phyloP scores from a whole-genome alignment of 2,329 filamentous ascomycete species.

The Cadophora sp. region DNA sequence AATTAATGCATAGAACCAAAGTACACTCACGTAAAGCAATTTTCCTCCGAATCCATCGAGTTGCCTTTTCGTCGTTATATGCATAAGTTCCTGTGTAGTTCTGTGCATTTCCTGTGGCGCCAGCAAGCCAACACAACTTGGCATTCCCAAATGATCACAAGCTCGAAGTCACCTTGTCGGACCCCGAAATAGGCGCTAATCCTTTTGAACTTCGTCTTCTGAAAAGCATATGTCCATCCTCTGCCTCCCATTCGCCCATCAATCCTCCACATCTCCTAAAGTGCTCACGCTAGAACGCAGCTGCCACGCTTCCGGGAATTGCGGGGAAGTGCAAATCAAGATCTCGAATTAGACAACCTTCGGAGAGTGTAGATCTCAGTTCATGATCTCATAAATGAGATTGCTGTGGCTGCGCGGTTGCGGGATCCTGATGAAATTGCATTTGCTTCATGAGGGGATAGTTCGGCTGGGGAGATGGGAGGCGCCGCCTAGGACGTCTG shows the following conservation, averaged over 20 bases:
- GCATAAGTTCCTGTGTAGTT: background rate
- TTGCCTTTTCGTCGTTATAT: background rate
- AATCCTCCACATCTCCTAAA: background rate
- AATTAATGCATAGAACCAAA: background rate
- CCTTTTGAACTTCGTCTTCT: background rate
- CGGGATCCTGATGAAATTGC: slow-evolving; percentile 5
- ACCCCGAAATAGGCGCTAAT: background rate
- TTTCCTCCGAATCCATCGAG: background rate
- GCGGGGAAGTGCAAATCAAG: background rate
- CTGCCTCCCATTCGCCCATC: slow-evolving; percentile 2
- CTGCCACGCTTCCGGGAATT: background rate
- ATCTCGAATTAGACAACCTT: background rate
- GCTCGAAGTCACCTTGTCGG: background rate
- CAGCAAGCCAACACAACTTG: background rate
- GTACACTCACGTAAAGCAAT: background rate
- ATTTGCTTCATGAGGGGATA: slow-evolving; percentile 3
- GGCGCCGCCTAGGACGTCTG: background rate
- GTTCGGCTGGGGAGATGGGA: slow-evolving; percentile 1
- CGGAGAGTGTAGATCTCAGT: background rate
- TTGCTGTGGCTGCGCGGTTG: slow-evolving; percentile 6
- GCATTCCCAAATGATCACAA: background rate
- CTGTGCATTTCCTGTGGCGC: background rate
- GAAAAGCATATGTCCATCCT: background rate
- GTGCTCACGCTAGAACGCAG: background rate
- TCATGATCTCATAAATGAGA: slow-evolving; percentile 1